Evolutionary conservation across 768 basidiomycete genomes (phyloP), one percentile per base, ranked within the genome.

Genomic region (Boletellus sp.): DNA sequence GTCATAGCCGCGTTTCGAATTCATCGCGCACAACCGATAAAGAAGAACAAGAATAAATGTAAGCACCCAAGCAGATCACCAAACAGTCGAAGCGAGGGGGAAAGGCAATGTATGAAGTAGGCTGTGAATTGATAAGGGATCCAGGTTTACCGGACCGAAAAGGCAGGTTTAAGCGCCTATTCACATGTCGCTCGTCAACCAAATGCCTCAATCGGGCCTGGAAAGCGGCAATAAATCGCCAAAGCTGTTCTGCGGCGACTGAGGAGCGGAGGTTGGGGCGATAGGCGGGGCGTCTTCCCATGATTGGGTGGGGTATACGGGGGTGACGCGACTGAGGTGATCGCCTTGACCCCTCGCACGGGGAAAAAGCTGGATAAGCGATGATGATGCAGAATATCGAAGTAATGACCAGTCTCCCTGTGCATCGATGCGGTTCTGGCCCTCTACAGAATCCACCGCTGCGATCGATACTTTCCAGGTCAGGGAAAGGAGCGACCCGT

Each of bases 261-360:
- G n/a, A n/a, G n/a, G n/a, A n/a, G n/a, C n/a, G 26, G 26, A 6
- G 26, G 26, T 19, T 10, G 34, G 34, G 44, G 42, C 12, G 23
- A 53, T 57, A 48, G 45, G 51, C 20, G 45, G 50, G 47, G 37
- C 16, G 16, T 36, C 19, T 54, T 51, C 50, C 28, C 50, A 49
- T 26, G 31, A 13, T 23, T 33, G 28, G 6, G 33, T 34, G 31
- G 40, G 34, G 15, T 11, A 32, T 37, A 47, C 41, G 48, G 51
- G 37, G 48, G 44, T 57, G 45, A 45, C 22, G 9, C 9, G 28
- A 28, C 13, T 15, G 7, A 23, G 15, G 11, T 13, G 26, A 45
- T 24, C 33, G 24, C 6, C 20, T n/a, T n/a, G n/a, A n/a, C n/a
- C n/a, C n/a, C n/a, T 44, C 16, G 22, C 22, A 10, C 40, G 24